phyloP scores from a whole-genome alignment of 306 rosid species.

The Sphenostylis stenocarpa region DNA sequence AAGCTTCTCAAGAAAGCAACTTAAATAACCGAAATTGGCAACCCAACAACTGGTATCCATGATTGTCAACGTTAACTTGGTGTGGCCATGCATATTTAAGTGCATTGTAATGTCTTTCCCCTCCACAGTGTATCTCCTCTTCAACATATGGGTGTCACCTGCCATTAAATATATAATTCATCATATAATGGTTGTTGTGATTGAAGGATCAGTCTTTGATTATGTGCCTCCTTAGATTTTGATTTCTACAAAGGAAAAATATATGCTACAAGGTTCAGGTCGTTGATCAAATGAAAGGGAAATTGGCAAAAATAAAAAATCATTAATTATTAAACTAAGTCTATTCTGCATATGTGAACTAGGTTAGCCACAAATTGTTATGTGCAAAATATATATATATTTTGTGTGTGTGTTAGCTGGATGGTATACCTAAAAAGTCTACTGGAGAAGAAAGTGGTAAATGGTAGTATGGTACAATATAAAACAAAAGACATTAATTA shows the following conservation, averaged over 20 bases:
- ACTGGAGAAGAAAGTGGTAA: not conserved
- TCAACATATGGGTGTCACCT: not conserved
- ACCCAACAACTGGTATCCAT: not conserved
- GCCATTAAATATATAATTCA: not conserved
- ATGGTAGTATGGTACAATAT: conserved; percentile 1
- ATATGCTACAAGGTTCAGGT: not conserved
- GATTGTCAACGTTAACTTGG: not conserved
- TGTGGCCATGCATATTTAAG: not conserved
- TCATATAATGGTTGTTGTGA: conserved; percentile 5
- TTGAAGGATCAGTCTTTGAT: not conserved
- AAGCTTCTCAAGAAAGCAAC: conserved; percentile 2
- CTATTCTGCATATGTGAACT: conserved; percentile 9
- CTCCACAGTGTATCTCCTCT: not conserved
- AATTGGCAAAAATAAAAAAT: not conserved
- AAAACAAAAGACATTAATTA: conserved; percentile 17
- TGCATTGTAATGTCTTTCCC: not conserved
- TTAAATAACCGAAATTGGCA: conserved; percentile 6
- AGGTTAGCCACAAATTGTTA: not conserved
- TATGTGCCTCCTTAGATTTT: not conserved
- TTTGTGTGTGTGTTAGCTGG: not conserved
- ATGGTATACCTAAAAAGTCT: conserved; percentile 6
- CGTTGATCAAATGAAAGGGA: conserved; percentile 15
- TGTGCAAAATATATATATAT: not conserved
- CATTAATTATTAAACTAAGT: not conserved
- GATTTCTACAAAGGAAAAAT: not conserved